Percentiles rank a stretch among this genome's conserved stretches.
Evolutionary conservation across 176 grass and related monocot genomes (phyloP).

Genomic region (Lolium multiflorum): DNA sequence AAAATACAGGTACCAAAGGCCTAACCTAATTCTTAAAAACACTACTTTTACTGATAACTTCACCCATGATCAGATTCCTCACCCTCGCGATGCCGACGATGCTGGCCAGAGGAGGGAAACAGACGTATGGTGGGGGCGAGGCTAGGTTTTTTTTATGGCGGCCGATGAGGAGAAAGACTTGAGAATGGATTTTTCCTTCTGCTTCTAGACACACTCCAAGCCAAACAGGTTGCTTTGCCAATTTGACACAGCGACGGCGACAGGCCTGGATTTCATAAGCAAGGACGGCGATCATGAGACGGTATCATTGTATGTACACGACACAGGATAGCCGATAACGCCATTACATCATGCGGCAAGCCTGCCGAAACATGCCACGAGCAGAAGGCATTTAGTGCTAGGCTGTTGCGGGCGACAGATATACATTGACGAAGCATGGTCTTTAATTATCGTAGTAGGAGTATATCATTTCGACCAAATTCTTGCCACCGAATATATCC

Average conservation of each 20-base stretch:
- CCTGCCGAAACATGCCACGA: slow-evolving; percentile 16
- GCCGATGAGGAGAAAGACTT: no score
- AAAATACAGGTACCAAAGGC: no score
- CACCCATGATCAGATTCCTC: no score
- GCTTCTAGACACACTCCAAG: no score
- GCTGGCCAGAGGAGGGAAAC: no score
- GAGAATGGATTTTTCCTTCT: no score
- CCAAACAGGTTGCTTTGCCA: neutral
- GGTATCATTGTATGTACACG: neutral
- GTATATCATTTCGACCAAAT: neutral
- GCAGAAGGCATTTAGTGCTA: neutral
- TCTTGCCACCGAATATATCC: neutral
- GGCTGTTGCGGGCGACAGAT: neutral
- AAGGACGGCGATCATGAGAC: neutral
- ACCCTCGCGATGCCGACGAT: no score
- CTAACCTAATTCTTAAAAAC: no score
- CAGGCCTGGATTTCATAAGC: neutral
- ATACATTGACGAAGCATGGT: neutral
- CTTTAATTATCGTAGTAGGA: neutral
- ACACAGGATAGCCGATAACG: neutral
- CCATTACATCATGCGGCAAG: neutral
- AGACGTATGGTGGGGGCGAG: no score
- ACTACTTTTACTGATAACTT: no score
- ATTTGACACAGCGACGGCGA: neutral
- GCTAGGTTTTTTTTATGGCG: no score